Base-by-base conservation (phyloP, 2,329 filamentous ascomycete genomes). In the Calonectria henricotiae region DNA sequence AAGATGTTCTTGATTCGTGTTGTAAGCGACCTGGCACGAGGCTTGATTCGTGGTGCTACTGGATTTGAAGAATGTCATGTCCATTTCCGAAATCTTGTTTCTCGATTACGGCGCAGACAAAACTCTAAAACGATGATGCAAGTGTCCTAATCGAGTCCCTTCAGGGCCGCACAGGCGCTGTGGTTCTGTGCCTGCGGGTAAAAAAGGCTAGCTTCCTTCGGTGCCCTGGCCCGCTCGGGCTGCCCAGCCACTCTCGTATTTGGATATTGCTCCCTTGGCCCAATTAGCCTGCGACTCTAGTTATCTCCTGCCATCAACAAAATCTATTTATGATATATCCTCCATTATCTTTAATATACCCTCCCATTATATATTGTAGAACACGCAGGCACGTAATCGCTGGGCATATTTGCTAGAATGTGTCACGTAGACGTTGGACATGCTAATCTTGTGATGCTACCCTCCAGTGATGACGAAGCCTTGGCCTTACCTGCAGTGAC, bases 281-380 rank as follows among this genome's bases (percentile, higher is more conserved):
- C 51, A 58, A 58, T 58, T 58, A 58, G 35, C 51, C 51, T 58
- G 51, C 51, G 20, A 58, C 51, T 58, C 51, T 39, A 30, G 51
- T 58, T 39, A 58, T 58, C 37, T 58, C 51, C 37, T 11, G 35
- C 51, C 32, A 39, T 37, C 35, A 39, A 37, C 32, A 27, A 17
- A 11, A 1, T 13, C 12, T 37, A 58, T 39, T 23, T 37, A 35
- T 58, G 13, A 37, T 58, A 58, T 39, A 58, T 58, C 35, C 23
- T 58, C 51, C 37, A 25, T 58, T 58, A 27, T 25, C 8, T 58
- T 23, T n/a, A 58, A 39, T 58, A 39, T 58, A 39, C 51, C 35
- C 43, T 5, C 35, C 51, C 27, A 30, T 39, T n/a, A 39, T 58
- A 4, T 30, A 30, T 7, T 30, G 27, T 39, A 58, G 35, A 35